Evolutionary conservation across 148 eudicot genomes (phyloP).

Genomic region (Hydrangea macrophylla): DNA sequence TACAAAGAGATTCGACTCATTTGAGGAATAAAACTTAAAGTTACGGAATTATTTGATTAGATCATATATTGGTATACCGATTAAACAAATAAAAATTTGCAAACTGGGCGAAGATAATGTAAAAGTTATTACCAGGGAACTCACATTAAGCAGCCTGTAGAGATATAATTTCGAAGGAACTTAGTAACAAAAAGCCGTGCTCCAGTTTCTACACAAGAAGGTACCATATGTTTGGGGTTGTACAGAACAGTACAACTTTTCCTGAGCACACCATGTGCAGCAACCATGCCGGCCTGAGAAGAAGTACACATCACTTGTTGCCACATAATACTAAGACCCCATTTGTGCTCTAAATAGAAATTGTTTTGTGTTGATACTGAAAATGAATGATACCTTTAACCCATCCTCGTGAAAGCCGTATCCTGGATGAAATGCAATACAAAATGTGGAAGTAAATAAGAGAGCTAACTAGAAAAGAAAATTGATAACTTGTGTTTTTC

Average conservation of each 20-base stretch:
- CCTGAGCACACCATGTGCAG: conserved; percentile 62
- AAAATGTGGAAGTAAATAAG: neutral
- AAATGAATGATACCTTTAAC: conserved; percentile 56
- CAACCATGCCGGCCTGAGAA: conserved; percentile 69
- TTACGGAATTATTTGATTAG: too few relatives aligned
- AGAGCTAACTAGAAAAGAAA: neutral
- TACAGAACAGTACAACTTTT: conserved; percentile 33
- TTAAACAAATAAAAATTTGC: neutral
- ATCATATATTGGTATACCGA: neutral
- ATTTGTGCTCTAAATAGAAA: neutral
- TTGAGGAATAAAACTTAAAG: too few relatives aligned
- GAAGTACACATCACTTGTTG: neutral
- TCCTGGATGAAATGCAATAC: conserved; percentile 42
- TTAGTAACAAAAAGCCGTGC: conserved; percentile 69
- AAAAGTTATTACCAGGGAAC: conserved; percentile 21
- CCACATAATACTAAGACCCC: neutral
- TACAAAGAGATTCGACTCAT: neutral
- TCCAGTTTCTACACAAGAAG: conserved; percentile 63
- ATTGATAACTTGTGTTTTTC: neutral
- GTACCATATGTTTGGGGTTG: conserved; percentile 89
- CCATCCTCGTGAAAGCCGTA: conserved; percentile 98
- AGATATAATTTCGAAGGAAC: conserved; percentile 56
- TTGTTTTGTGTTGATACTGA: neutral
- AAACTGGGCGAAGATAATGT: neutral
- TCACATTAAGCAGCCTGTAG: conserved; percentile 78